phyloP scores from a whole-genome alignment of 2,329 filamentous ascomycete genomes.

The Pleoardoris graminearum region DNA sequence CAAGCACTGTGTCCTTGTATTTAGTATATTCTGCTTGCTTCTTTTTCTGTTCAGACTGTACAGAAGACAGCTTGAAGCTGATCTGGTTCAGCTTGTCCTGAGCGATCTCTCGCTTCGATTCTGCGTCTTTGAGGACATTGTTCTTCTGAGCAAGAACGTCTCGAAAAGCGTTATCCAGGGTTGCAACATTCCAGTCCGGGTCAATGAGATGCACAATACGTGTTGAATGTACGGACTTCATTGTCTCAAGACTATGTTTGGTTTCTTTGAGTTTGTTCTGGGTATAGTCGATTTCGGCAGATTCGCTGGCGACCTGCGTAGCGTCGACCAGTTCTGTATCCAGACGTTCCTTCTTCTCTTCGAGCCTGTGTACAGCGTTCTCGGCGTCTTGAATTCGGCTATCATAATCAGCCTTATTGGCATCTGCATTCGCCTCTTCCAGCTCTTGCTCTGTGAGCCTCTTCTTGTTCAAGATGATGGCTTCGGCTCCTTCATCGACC shows the following conservation, averaged over 20 bases:
- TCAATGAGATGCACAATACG: slow-evolving; percentile 70
- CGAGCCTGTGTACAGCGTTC: slow-evolving; percentile 66
- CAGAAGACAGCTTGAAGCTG: slow-evolving; percentile 70
- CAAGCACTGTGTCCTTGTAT: slow-evolving; percentile 65
- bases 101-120: slow-evolving; percentile 70
- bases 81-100: slow-evolving; percentile 75
- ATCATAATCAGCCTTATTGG: slow-evolving; percentile 69
- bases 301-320: slow-evolving; percentile 77
- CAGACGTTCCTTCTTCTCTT: slow-evolving; percentile 72
- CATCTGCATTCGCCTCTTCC: slow-evolving; percentile 63
- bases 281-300: slow-evolving; percentile 80
- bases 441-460: slow-evolving; percentile 69
- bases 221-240: slow-evolving; percentile 72
- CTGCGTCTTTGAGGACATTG: slow-evolving; percentile 63
- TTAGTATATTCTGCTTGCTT: slow-evolving; percentile 65
- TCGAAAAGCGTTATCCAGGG: slow-evolving; percentile 73
- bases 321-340: slow-evolving; percentile 81
- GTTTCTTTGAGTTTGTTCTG: slow-evolving; percentile 78
- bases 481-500: slow-evolving; percentile 83
- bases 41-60: slow-evolving; percentile 65
- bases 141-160: slow-evolving; percentile 61
- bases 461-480: slow-evolving; percentile 73
- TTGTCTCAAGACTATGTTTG: slow-evolving; percentile 74
- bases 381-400: slow-evolving; percentile 69
- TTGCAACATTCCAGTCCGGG: slow-evolving; percentile 67